Conservation (phyloP, 2,329 filamentous ascomycete species). For the Tolypocladium sp. region DNA sequence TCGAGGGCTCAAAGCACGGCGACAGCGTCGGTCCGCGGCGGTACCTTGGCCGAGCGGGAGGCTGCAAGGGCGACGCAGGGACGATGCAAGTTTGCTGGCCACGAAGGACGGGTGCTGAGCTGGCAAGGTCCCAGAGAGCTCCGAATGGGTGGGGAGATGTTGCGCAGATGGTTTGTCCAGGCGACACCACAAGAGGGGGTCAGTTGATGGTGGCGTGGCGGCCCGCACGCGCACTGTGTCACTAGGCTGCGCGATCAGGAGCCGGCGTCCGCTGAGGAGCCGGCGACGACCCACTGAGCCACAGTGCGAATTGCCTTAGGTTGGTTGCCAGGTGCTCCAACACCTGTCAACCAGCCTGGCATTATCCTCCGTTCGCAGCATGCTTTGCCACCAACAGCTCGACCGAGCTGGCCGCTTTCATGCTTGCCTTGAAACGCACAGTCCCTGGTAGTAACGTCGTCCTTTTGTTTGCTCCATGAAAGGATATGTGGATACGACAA, state of each 20-base stretch:
- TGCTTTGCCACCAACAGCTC: background rate
- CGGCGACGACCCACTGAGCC: background rate
- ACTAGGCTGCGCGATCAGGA: background rate
- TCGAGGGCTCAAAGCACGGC: background rate
- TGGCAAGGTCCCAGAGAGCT: background rate
- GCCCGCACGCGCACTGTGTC: background rate
- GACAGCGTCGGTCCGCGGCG: background rate
- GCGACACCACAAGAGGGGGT: background rate
- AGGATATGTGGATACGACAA: background rate
- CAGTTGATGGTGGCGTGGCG: background rate
- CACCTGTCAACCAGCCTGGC: background rate
- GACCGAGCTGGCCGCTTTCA: background rate
- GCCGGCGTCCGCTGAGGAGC: background rate
- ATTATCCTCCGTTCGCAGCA: background rate
- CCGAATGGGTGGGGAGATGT: background rate
- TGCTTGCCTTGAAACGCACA: background rate
- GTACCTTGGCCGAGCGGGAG: background rate
- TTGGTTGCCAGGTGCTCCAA: background rate
- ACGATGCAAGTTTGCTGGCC: background rate
- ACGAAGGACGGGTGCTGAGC: background rate
- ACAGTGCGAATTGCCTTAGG: background rate
- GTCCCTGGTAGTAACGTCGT: background rate
- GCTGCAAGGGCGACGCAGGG: constrained; percentile 6
- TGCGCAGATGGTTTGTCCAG: background rate
- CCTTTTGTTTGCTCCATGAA: background rate